These are phyloP conservation scores for Quercus lobata DNA, from an alignment of 331 rosid genomes.

Conservation along the genomic window DNA sequence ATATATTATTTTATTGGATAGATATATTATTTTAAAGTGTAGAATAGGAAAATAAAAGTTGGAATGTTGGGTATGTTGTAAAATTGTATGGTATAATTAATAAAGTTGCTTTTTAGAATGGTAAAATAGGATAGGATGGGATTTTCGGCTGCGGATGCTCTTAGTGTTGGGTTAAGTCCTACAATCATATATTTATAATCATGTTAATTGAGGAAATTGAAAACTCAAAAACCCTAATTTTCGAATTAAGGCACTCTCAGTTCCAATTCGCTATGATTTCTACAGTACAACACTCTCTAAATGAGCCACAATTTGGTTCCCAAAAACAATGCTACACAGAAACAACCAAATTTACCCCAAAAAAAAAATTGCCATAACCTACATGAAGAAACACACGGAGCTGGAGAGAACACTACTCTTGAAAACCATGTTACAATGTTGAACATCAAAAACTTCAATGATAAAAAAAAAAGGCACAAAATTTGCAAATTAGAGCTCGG, in stretches of 20 bases:
- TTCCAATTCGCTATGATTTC: background rate
- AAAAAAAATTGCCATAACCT: background rate
- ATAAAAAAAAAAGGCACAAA: background rate
- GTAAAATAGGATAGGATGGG: no score
- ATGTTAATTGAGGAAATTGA: background rate
- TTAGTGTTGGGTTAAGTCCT: no score
- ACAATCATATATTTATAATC: no score
- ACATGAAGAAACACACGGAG: background rate
- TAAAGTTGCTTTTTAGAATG: no score
- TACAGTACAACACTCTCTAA: background rate
- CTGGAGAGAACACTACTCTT: background rate
- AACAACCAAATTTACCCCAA: background rate
- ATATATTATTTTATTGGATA: no score
- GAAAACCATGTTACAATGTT: background rate
- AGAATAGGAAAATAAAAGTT: no score
- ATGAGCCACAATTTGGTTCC: background rate
- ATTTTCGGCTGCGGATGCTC: no score
- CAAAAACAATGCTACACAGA: background rate
- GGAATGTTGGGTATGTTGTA: no score
- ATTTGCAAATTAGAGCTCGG: background rate
- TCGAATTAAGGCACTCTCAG: background rate
- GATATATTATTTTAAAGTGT: no score
- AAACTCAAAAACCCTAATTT: conserved; percentile 9
- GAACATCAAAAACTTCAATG: background rate
- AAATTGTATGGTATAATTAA: no score